Percentiles rank a stretch among this genome's conserved stretches.
Conservation (phyloP, 2,329 filamentous ascomycete species). For the Beauveria medogensis region DNA sequence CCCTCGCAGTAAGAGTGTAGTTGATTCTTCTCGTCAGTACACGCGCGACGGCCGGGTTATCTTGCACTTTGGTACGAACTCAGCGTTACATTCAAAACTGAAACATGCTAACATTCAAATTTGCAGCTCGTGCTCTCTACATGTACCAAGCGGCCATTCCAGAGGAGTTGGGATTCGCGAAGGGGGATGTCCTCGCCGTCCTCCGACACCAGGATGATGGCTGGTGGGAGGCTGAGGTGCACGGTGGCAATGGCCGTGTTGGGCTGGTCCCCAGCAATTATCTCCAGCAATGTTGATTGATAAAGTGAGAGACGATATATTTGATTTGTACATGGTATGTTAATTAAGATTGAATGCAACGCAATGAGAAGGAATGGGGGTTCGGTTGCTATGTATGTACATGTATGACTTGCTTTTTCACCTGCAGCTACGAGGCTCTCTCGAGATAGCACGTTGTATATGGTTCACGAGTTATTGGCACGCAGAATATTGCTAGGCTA, state of each 20-base stretch:
- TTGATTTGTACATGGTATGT: conserved; percentile 10
- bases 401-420: conserved; percentile 4
- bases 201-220: conserved; percentile 91
- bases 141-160: conserved; percentile 91
- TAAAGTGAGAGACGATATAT: conserved; percentile 2
- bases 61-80: conserved; percentile 80
- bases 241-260: conserved; percentile 52
- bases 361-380: conserved; percentile 5
- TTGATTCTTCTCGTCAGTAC: conserved; percentile 72
- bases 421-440: conserved; percentile 1
- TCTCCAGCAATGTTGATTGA: conserved; percentile 42
- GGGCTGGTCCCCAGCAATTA: conserved; percentile 64
- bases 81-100: not conserved
- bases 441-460: conserved; percentile 8
- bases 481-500: not conserved
- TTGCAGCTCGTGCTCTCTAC: conserved; percentile 80
- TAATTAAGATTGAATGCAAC: conserved; percentile 7
- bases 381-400: conserved; percentile 1
- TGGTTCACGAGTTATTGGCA: not conserved
- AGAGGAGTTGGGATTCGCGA: conserved; percentile 85
- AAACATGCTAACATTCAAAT: conserved; percentile 16
- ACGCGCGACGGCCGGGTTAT: conserved; percentile 82
- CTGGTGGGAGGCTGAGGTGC: conserved; percentile 98
- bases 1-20: conserved; percentile 73
- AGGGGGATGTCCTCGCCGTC: conserved; percentile 85